Percentiles rank a stretch among this genome's conserved stretches.
These are phyloP conservation scores for Begonia peltatifolia DNA, from an alignment of 306 rosid species.

Conservation along the genomic window DNA sequence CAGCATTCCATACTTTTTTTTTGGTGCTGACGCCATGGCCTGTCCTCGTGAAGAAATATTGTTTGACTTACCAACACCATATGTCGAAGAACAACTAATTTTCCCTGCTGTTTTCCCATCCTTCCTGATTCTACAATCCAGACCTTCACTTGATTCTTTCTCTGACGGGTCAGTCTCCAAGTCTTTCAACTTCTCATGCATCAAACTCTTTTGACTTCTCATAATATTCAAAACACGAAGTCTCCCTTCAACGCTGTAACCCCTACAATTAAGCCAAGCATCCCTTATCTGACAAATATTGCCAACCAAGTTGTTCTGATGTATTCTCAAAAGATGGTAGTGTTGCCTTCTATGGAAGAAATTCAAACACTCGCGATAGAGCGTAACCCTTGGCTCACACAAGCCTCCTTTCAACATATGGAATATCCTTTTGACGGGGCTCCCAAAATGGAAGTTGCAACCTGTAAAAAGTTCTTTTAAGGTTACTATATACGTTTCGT, in stretches of 20 bases:
- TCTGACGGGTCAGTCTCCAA: constrained; percentile 57
- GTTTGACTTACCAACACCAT: constrained; percentile 28
- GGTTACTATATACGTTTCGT: constrained; percentile 56
- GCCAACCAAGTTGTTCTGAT: constrained; percentile 78
- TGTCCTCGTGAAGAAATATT: constrained; percentile 33
- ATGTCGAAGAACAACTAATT: constrained; percentile 27
- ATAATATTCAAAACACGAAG: constrained; percentile 77
- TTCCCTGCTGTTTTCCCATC: constrained; percentile 39
- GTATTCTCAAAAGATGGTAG: constrained; percentile 82
- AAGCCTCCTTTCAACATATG: constrained; percentile 88
- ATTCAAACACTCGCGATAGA: constrained; percentile 73
- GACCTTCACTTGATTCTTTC: constrained; percentile 52
- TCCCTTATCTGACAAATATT: constrained; percentile 85
- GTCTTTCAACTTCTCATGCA: constrained; percentile 66
- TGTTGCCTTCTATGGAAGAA: constrained; percentile 72
- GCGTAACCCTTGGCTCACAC: constrained; percentile 96
- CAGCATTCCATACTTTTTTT: constrained; percentile 47
- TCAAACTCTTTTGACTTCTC: constrained; percentile 84
- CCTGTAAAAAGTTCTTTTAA: constrained; percentile 69
- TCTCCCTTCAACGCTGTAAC: constrained; percentile 87
- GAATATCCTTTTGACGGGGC: constrained; percentile 69
- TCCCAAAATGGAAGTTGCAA: constrained; percentile 74
- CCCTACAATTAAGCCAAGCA: constrained; percentile 85
- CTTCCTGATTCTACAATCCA: constrained; percentile 41
- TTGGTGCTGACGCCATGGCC: constrained; percentile 21